A percentile compares a stretch with the other conserved stretches of the same genome.
Evolutionary conservation across 73 alveolate genomes (phyloP).

Genomic region (Effrenium voratum): DNA sequence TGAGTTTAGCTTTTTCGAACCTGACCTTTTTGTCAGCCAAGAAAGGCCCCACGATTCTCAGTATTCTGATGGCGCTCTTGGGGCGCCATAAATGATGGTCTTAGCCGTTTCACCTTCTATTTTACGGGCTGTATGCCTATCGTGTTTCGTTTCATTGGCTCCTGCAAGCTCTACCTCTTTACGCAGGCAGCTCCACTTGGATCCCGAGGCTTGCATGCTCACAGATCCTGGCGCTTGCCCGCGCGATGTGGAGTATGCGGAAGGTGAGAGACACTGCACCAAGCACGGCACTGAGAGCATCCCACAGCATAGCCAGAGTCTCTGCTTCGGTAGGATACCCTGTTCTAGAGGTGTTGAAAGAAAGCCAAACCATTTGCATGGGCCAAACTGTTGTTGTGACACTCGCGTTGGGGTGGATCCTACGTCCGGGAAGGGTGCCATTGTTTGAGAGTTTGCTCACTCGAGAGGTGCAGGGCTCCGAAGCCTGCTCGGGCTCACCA

Average conservation of each 20-base stretch:
- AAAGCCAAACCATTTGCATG: not conserved
- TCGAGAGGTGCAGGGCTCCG: constrained; percentile 73
- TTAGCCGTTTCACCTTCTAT: no score
- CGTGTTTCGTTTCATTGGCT: no score
- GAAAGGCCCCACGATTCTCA: no score
- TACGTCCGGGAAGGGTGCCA: not conserved
- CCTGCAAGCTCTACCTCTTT: no score
- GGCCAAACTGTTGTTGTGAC: not conserved
- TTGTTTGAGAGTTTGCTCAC: not conserved
- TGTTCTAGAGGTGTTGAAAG: not conserved
- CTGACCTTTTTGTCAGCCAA: no score
- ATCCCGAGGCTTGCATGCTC: constrained; percentile 77
- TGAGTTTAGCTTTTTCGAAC: no score
- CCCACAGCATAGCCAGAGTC: not conserved
- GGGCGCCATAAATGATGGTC: no score
- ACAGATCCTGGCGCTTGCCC: constrained; percentile 91
- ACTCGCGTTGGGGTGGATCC: not conserved
- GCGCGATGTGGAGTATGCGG: constrained; percentile 52
- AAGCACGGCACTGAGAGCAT: not conserved
- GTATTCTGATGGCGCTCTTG: no score
- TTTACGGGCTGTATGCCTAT: no score
- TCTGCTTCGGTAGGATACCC: not conserved
- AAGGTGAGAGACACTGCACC: constrained; percentile 82
- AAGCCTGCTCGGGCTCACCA: constrained; percentile 89
- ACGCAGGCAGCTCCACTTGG: no score